Evolutionary conservation across 2,329 filamentous ascomycete species (phyloP), one percentile per base, ranked within the genome.

Genomic region (Aspergillus sp.): DNA sequence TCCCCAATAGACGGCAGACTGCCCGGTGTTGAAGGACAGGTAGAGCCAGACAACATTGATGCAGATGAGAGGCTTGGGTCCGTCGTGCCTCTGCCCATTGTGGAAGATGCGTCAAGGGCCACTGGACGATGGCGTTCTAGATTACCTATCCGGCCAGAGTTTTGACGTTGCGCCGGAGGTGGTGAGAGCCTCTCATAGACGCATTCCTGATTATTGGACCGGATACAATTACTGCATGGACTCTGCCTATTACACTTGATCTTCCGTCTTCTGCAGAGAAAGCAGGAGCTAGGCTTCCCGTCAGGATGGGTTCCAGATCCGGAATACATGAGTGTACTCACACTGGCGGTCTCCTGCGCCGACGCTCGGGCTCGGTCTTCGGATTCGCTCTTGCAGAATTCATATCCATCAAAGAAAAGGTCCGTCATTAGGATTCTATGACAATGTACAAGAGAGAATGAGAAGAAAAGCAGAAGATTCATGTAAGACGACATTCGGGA

Each of bases 151-250:
- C 35, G 20, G 22, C 49, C 45, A 32, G 47, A 42, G 17, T 30
- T 56, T 49, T 48, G 20, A 11, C 47, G 45, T 40, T 16, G 45
- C 26, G 26, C 26, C 6, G 53, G 56, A 16, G 49, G 50, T 22
- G 57, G 47, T 5, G 51, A 49, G 1, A 50, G 43, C 13, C 30
- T 53, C 7, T 58, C 54, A 22, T 60, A 65, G 5, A 52, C 33
- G 16, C 60, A 61, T 19, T 58, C 62, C 7, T 70, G 63, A 59
- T 58, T 60, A 22, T 58, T 62, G 0, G 60, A 59, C 5, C 79
- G 78, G n/a, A 79, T 53, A 60, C 84, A 87, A 52, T 84, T 82
- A 53, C 73, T 76, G 60, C 84, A 87, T 1, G 84, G 84, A 6
- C 70, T 66, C 53, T 79, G 78, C 45, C 81, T 79, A 61, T 87